Evolutionary conservation across 768 basidiomycete species (phyloP), one percentile per base, ranked within the genome.

Genomic region (Lactarius sp.): DNA sequence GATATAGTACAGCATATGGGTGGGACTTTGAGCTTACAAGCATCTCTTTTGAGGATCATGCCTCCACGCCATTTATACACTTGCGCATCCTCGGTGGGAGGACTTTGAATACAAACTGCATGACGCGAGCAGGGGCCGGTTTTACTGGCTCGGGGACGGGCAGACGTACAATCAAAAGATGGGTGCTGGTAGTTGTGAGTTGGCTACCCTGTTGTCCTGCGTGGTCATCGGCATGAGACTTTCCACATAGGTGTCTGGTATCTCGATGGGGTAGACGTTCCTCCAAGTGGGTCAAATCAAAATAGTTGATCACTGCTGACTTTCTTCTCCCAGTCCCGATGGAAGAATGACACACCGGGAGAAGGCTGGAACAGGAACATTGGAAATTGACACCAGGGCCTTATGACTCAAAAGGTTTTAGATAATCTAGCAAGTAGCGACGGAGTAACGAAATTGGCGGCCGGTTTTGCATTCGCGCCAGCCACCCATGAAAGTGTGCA

Each of bases 81-180:
- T 87, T 6, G 73, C 74, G 42, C 71, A 83, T 69, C 85, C 85
- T 6, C 80, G 85, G 6, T 87, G 85, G 84, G 86, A 87, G 63
- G 86, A 87, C 67, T 87, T 76, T 64, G 76, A 77, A 49, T 85
- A 83, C 62, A 80, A 85, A 68, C 72, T 60, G 5, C 68, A 80
- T 4, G 80, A 81, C 60, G 74, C 69, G 6, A 70, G 73, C 46
- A 73, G 72, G 56, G 85, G 85, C 66, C 71, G 81, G 10, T 77
- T 86, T 66, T 75, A 80, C 61, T 88, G 83, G 82, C 75, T 86
- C 7, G 85, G 86, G 2, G 80, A 85, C 60, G 85, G 86, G 16
- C 81, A 80, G 69, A 83, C 83, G 7, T 71, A 76, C n/a, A 77
- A 77, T 20, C 85, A 86, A 68, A 78, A 80, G 67, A 71, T 71